Evolutionary conservation across 345 rosid genomes (phyloP), one percentile per base, ranked within the genome.

Genomic region (Boechera divaricarpa): DNA sequence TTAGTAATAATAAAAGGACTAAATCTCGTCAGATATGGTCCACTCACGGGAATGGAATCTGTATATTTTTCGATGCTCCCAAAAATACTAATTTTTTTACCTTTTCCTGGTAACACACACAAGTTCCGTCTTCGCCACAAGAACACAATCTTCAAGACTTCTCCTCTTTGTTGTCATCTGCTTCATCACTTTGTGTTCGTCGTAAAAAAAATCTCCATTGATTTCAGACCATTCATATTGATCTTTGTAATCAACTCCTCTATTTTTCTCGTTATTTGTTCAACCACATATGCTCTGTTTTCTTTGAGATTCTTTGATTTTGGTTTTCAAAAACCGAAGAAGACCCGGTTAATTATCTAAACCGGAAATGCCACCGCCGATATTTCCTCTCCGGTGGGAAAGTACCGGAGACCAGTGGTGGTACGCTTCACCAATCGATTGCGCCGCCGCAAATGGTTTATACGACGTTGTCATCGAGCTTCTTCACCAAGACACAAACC

Each of bases 401-500:
- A 95, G 99, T 83, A 95, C 98, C 5, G 98, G 98, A 18, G 98
- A 95, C 73, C 99, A 90, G 68, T 95, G 99, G 99, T 95, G 99
- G 99, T 95, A 86, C 67, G 99, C 92, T 15, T 89, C 96, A 5
- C 99, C 99, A 2, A 92, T 95, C 21, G 99, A 95, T 65, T 92
- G 90, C 67, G 99, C 97, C n/a, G 98, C 96, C 2, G 99, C 99
- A 0, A 90, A 95, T 55, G 99, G 99, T 47, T 85, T 88, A 42
- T 90, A 90, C 73, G 94, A 94, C 74, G 77, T 94, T 53, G 98
- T 94, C 6, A 72, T 79, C 32, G 97, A 95, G 85, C 96, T 95
- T 2, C 94, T 95, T 79, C 87, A 86, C 59, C 85, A 90, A 56
- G 99, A 95, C 87, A 72, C 93, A 21, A 95, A 95, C 80, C 98